Conservation (phyloP, 2,329 filamentous ascomycete species). For the Madurella fahalii region DNA sequence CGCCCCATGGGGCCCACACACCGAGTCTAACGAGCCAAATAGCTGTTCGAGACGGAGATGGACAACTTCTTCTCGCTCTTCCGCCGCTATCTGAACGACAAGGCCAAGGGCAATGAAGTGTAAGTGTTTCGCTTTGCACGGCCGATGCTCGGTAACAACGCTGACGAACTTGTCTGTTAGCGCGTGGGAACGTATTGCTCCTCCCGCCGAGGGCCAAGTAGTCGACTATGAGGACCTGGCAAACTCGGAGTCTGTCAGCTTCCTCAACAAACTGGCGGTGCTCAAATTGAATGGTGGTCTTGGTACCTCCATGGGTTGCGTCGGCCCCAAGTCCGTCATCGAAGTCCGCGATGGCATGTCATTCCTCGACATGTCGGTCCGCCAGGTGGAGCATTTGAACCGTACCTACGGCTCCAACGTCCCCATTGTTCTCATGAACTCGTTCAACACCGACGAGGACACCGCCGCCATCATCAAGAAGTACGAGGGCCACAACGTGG, state of each 20-base stretch:
- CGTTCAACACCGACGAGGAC: slow-evolving; percentile 99
- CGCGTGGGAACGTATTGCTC: slow-evolving; percentile 95
- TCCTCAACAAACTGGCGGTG: slow-evolving; percentile 95
- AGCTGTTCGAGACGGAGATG: slow-evolving; percentile 98
- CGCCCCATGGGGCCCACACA: neutral
- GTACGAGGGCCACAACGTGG: slow-evolving; percentile 99
- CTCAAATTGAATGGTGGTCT: slow-evolving; percentile 99
- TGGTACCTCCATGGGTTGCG: slow-evolving; percentile 98
- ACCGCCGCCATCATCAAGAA: slow-evolving; percentile 99
- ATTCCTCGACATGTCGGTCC: slow-evolving; percentile 96
- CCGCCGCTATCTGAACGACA: slow-evolving; percentile 96
- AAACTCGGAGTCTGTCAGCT: slow-evolving; percentile 85
- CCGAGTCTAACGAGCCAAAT: slow-evolving; percentile 20
- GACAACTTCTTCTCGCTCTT: slow-evolving; percentile 99
- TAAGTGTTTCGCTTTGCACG: slow-evolving; percentile 36
- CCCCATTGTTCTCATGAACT: slow-evolving; percentile 99
- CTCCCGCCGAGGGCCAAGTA: slow-evolving; percentile 88
- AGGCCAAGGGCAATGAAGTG: slow-evolving; percentile 93
- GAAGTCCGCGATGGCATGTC: slow-evolving; percentile 99
- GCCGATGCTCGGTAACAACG: neutral
- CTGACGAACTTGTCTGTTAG: slow-evolving; percentile 42
- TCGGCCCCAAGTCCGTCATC: slow-evolving; percentile 98
- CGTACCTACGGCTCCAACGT: slow-evolving; percentile 96
- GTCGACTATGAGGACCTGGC: slow-evolving; percentile 89
- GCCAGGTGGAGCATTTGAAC: slow-evolving; percentile 99